Evolutionary conservation across 495 filamentous ascomycete species (phyloP), one percentile per base, ranked within the genome.

Genomic region (Hypoxylon lienhwacheense): DNA sequence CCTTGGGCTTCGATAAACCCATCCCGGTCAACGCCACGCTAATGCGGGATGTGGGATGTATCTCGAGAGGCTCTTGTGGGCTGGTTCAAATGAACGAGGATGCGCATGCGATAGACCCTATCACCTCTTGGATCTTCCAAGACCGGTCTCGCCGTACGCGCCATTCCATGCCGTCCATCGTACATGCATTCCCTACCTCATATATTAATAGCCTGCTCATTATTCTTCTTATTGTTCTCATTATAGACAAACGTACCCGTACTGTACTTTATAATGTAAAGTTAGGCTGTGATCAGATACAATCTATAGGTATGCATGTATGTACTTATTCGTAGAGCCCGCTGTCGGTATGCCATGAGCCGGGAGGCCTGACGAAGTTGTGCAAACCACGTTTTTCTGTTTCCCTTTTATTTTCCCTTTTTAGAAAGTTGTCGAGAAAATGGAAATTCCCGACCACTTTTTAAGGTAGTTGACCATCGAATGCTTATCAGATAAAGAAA

Each of bases 61-160:
- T n/a, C 21, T 55, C 46, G 33, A 61, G 51, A 55, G 57, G 46
- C 50, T 61, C 51, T 55, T 46, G 39, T 45, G 39, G 25, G 40
- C 32, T 50, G 16, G 55, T 42, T 34, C 56, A 21, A 33, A 53
- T 25, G 46, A 36, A 55, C 31, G 22, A 21, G 17, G 40, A 55
- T 28, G 41, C 34, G 54, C 54, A 54, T 54, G 53, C 37, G 42
- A 40, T 49, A 39, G 34, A n/a, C n/a, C n/a, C n/a, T n/a, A n/a
- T n/a, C n/a, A n/a, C n/a, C n/a, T n/a, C n/a, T n/a, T n/a, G n/a
- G n/a, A n/a, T n/a, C n/a, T n/a, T 11, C 46, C 11, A 45, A 44
- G 40, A 44, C 19, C 20, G 44, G 39, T 39, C 50, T 46, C 19
- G 45, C 32, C 40, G 15, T 17, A 46, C 40, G 34, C 32, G 12